phyloP scores from a whole-genome alignment of 2,329 filamentous ascomycete species.

The Diaporthe eres region DNA sequence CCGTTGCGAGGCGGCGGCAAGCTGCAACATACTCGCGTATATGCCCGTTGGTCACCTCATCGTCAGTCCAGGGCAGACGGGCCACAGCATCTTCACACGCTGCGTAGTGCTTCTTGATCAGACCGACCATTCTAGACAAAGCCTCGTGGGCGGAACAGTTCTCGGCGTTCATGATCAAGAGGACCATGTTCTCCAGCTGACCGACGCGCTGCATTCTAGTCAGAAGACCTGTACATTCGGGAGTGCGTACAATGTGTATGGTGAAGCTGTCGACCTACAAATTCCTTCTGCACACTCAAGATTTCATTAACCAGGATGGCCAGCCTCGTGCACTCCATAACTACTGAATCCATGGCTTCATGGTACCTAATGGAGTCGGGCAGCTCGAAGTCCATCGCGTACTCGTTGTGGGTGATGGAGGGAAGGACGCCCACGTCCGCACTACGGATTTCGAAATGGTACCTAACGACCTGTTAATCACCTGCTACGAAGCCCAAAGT shows the following conservation, averaged over 20 bases:
- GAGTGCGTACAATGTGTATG: neutral
- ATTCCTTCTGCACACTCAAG: conserved; percentile 7
- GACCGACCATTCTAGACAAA: neutral
- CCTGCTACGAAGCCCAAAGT: too few relatives aligned
- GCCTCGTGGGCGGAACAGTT: neutral
- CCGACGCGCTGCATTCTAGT: neutral
- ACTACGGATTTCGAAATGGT: neutral
- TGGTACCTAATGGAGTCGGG: conserved; percentile 14
- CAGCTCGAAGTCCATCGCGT: conserved; percentile 16
- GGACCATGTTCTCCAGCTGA: conserved; percentile 2
- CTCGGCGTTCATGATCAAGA: conserved; percentile 4
- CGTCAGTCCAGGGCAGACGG: conserved; percentile 13
- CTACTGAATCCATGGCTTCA: neutral
- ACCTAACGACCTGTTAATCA: neutral
- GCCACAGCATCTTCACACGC: conserved; percentile 7
- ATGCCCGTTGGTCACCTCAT: neutral
- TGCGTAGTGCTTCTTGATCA: conserved; percentile 7
- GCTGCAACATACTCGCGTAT: neutral
- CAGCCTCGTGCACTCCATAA: conserved; percentile 14
- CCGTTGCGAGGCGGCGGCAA: conserved; percentile 1
- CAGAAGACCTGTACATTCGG: neutral
- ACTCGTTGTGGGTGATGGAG: conserved; percentile 18
- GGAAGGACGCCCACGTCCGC: conserved; percentile 1
- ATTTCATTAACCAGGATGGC: conserved; percentile 3
- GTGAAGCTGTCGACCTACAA: neutral